Conservation (phyloP, 441 rosid species). For the California macrophylla region DNA sequence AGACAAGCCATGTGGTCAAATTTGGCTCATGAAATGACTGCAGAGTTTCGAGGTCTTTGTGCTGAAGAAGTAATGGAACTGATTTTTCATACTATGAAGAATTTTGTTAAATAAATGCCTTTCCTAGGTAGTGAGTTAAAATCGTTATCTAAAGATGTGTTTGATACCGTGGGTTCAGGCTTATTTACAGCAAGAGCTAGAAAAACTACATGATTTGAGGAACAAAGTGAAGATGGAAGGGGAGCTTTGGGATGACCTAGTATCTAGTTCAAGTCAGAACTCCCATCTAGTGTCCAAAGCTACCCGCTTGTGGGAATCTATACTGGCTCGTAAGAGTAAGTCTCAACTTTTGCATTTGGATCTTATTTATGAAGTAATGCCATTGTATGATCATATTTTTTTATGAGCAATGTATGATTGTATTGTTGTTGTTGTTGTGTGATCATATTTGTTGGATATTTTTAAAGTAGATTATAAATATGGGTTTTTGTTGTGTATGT, state of each 20-base stretch:
- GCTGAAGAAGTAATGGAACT: slow-evolving; percentile 78
- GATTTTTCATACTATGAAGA: slow-evolving; percentile 4
- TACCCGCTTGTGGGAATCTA: slow-evolving; percentile 89
- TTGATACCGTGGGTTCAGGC: slow-evolving; percentile 51
- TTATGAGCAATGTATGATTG: too few species aligned
- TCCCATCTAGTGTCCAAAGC: slow-evolving; percentile 95
- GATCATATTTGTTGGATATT: not conserved
- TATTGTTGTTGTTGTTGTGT: not conserved
- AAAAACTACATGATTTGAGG: slow-evolving; percentile 87
- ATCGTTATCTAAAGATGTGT: slow-evolving; percentile 17
- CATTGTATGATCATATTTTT: not conserved
- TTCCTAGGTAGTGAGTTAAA: slow-evolving; percentile 2
- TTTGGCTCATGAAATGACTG: slow-evolving; percentile 99
- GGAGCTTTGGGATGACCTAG: slow-evolving; percentile 96
- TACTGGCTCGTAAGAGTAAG: slow-evolving; percentile 82
- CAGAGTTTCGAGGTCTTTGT: slow-evolving; percentile 98
- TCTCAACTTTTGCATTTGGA: slow-evolving; percentile 6
- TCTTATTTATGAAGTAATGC: not conserved
- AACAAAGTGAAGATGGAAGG: slow-evolving; percentile 97
- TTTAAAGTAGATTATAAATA: not conserved
- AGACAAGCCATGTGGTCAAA: slow-evolving; percentile 98
- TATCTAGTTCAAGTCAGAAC: slow-evolving; percentile 87
- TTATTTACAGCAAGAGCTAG: slow-evolving; percentile 94
- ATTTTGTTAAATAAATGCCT: not conserved
- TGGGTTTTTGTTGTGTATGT: not conserved